These are phyloP conservation scores for Saccharum hybrid DNA, from an alignment of 202 grass and related monocot genomes.

Conservation along the genomic window DNA sequence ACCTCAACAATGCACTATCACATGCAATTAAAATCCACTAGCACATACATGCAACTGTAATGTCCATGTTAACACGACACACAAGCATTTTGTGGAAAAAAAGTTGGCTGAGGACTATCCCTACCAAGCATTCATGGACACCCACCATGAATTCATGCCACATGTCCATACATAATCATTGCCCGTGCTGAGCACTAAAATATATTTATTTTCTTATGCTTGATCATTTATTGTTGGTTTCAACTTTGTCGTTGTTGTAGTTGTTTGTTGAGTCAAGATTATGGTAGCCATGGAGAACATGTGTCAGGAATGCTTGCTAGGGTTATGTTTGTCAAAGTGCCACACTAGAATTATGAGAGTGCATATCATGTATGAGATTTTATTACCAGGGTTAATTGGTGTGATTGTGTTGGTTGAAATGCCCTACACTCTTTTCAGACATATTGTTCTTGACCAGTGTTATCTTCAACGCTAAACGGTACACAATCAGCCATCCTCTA, in stretches of 20 bases:
- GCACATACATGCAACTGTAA: too few species aligned
- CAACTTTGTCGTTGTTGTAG: constrained; percentile 44
- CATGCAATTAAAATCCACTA: too few species aligned
- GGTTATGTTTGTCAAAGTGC: constrained; percentile 98
- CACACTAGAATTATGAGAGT: constrained; percentile 82
- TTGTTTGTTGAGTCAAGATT: constrained; percentile 97
- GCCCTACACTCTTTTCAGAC: background rate
- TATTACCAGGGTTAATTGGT: constrained; percentile 14
- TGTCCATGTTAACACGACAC: too few species aligned
- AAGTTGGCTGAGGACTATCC: too few species aligned
- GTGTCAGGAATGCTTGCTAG: constrained; percentile 98
- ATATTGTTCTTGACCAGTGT: background rate
- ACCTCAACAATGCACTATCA: too few species aligned
- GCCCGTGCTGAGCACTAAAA: background rate
- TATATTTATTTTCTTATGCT: constrained; percentile 17
- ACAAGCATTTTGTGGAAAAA: too few species aligned
- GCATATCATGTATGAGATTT: background rate
- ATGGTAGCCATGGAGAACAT: constrained; percentile 87
- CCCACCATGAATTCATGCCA: too few species aligned
- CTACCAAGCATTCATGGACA: too few species aligned
- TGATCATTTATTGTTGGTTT: background rate
- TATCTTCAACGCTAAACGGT: too few species aligned
- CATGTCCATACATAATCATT: too few species aligned
- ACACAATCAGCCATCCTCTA: too few species aligned
- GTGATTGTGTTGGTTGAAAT: background rate